A percentile compares a stretch with the other conserved stretches of the same genome.
These are phyloP conservation scores for Paragyromitra xinjiangensis DNA, from an alignment of 495 filamentous ascomycete species.

Conservation along the genomic window DNA sequence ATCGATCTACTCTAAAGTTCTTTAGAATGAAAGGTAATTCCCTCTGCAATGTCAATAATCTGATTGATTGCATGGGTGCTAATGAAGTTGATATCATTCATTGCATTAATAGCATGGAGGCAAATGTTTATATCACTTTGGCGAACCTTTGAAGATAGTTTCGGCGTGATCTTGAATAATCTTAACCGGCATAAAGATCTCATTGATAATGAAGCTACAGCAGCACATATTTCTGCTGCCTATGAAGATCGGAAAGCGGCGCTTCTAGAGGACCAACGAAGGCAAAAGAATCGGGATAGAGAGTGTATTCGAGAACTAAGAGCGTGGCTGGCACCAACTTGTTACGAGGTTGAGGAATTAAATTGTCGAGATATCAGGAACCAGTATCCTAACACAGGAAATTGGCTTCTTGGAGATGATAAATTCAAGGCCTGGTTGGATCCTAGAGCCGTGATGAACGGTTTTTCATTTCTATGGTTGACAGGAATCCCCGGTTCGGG, in stretches of 20 bases:
- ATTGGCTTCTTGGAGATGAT: constrained; percentile 51
- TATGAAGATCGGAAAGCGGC: constrained; percentile 7
- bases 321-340: constrained; percentile 20
- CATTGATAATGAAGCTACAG: constrained; percentile 54
- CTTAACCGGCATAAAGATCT: constrained; percentile 59
- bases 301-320: not conserved
- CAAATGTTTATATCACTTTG: constrained; percentile 54
- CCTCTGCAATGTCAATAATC: not conserved
- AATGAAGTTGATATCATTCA: not conserved
- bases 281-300: not conserved
- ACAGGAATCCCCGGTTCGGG: constrained; percentile 63
- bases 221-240: constrained; percentile 33
- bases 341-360: constrained; percentile 2
- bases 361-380: not conserved
- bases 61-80: not conserved
- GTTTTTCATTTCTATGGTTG: constrained; percentile 57
- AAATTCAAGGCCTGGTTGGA: constrained; percentile 46
- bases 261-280: not conserved
- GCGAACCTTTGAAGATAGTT: constrained; percentile 59
- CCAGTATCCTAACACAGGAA: constrained; percentile 5
- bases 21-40: constrained; percentile 52
- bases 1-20: constrained; percentile 58
- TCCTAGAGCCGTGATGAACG: not conserved
- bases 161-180: constrained; percentile 58
- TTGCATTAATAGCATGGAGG: constrained; percentile 15